Conservation (phyloP, 192 early-diverging fungal species). For the Rhizoclosmatium sp. region DNA sequence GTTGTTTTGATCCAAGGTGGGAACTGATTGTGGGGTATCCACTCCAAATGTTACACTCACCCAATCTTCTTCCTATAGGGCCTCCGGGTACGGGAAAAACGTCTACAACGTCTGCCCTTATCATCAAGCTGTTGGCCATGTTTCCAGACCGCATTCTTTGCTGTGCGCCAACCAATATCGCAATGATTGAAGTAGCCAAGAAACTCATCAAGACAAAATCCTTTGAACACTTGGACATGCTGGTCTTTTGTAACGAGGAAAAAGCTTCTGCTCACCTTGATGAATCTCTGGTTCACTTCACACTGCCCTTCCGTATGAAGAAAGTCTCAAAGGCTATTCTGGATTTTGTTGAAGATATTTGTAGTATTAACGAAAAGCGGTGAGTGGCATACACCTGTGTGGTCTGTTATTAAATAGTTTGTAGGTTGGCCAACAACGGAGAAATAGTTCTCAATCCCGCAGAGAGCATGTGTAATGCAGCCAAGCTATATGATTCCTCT, state of each 20-base stretch:
- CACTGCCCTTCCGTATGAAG: conserved; percentile 6
- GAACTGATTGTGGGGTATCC: neutral
- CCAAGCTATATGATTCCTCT: too few relatives aligned
- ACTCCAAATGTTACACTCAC: neutral
- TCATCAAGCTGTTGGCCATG: neutral
- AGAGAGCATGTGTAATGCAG: too few relatives aligned
- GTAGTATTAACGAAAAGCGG: too few relatives aligned
- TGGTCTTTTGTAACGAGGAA: conserved; percentile 14
- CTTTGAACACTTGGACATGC: neutral
- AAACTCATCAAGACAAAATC: neutral
- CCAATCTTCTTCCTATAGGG: neutral
- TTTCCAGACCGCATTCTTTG: conserved; percentile 1
- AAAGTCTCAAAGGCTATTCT: neutral
- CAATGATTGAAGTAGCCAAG: conserved; percentile 13
- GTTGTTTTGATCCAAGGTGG: neutral
- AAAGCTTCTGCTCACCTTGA: neutral
- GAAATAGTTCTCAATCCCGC: too few relatives aligned
- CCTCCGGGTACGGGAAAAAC: conserved; percentile 30
- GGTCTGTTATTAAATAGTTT: too few relatives aligned
- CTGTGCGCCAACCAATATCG: conserved; percentile 29
- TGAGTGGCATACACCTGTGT: too few relatives aligned
- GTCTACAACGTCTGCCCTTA: neutral
- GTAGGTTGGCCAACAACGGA: too few relatives aligned
- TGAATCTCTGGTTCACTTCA: neutral
- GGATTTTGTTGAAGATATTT: neutral